These are phyloP conservation scores for Favolaschia claudopus DNA, from an alignment of 768 basidiomycete species.

Conservation along the genomic window DNA sequence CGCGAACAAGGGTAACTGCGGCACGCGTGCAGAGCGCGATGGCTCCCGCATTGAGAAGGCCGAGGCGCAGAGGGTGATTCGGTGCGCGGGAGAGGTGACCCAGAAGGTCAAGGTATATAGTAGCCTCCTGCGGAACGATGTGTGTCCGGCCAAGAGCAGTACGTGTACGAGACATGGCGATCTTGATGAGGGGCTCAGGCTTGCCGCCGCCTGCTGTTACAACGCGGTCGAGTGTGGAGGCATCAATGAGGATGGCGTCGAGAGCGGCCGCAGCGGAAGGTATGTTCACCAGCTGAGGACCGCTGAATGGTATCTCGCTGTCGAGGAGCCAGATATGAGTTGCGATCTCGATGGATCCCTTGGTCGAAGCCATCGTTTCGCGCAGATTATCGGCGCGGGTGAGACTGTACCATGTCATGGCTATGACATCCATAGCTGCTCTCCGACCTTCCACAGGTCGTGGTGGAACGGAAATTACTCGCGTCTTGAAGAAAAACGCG, in stretches of 20 bases:
- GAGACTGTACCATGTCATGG: constrained; percentile 36
- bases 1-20: constrained; percentile 36
- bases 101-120: constrained; percentile 41
- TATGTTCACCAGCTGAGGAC: constrained; percentile 29
- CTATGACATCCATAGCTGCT: constrained; percentile 36
- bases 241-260: constrained; percentile 32
- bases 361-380: constrained; percentile 36
- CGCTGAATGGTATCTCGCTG: constrained; percentile 27
- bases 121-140: constrained; percentile 29
- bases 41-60: constrained; percentile 38
- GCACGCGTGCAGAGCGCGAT: constrained; percentile 39
- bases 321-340: constrained; percentile 43
- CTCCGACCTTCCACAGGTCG: constrained; percentile 24
- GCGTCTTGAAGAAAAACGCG: constrained; percentile 38
- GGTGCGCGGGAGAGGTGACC: constrained; percentile 36
- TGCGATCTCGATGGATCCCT: constrained; percentile 41
- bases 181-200: constrained; percentile 35
- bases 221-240: constrained; percentile 34
- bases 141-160: constrained; percentile 30
- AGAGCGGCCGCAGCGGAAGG: constrained; percentile 39
- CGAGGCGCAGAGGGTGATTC: constrained; percentile 40
- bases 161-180: constrained; percentile 37
- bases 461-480: constrained; percentile 27
- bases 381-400: constrained; percentile 35
- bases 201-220: constrained; percentile 36